phyloP scores from a whole-genome alignment of 2,329 filamentous ascomycete species.

The Fusarium sp. region DNA sequence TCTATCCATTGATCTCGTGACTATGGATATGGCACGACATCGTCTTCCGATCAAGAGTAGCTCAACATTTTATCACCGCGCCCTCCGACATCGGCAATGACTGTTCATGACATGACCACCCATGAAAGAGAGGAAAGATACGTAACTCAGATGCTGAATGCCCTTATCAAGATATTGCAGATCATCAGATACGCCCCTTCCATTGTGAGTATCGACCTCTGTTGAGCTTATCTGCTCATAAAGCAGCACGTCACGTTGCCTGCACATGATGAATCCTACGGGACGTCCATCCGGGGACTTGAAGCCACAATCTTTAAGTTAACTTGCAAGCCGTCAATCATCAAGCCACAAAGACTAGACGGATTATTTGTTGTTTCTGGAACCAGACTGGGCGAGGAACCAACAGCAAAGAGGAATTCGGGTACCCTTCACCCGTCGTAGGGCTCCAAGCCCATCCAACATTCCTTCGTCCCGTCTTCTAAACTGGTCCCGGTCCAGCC shows the following conservation, averaged over 20 bases:
- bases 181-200: not conserved
- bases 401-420: constrained; percentile 22
- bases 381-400: not conserved
- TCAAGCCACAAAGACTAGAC: constrained; percentile 32
- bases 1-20: not conserved
- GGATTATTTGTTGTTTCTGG: constrained; percentile 21
- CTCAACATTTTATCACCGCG: not conserved
- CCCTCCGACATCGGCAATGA: constrained; percentile 18
- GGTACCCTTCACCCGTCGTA: constrained; percentile 28
- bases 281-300: not conserved
- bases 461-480: constrained; percentile 36
- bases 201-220: not conserved
- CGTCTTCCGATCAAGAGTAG: not conserved
- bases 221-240: not conserved
- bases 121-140: constrained; percentile 2
- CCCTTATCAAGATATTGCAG: not conserved
- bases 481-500: constrained; percentile 14
- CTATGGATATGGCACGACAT: not conserved
- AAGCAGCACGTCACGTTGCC: constrained; percentile 7
- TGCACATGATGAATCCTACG: not conserved
- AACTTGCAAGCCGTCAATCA: constrained; percentile 12
- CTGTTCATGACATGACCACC: not conserved
- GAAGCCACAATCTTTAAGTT: constrained; percentile 1
- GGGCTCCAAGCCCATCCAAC: constrained; percentile 28
- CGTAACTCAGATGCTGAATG: not conserved